Evolutionary conservation across 2,329 filamentous ascomycete genomes (phyloP).

Genomic region (Tolypocladium endophyticum): DNA sequence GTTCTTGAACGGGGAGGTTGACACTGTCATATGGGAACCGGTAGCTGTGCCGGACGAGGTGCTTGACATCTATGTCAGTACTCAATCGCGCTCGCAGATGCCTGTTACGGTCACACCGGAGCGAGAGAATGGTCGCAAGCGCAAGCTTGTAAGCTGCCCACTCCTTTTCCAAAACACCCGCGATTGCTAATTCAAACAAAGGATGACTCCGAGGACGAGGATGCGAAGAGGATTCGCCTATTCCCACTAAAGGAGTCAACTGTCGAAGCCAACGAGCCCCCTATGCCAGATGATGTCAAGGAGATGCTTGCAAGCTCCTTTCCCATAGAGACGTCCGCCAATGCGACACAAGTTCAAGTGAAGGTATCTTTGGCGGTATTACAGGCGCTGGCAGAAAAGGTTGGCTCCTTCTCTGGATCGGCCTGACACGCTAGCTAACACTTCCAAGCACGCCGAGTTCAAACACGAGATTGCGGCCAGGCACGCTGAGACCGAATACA

Average conservation of each 20-base stretch:
- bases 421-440: slow-evolving; percentile 7
- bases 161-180: not conserved
- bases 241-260: slow-evolving; percentile 10
- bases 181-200: slow-evolving; percentile 8
- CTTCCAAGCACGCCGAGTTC: slow-evolving; percentile 17
- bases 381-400: slow-evolving; percentile 27
- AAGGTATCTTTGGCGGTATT: slow-evolving; percentile 22
- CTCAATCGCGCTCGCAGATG: slow-evolving; percentile 23
- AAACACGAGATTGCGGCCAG: slow-evolving; percentile 16
- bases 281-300: slow-evolving; percentile 20
- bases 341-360: slow-evolving; percentile 11
- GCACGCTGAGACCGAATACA: slow-evolving; percentile 25
- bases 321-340: slow-evolving; percentile 4
- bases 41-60: slow-evolving; percentile 35
- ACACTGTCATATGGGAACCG: slow-evolving; percentile 34
- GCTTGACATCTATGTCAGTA: slow-evolving; percentile 34
- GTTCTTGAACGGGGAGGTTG: slow-evolving; percentile 27
- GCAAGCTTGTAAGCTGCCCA: slow-evolving; percentile 32
- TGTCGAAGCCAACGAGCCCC: slow-evolving; percentile 15
- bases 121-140: slow-evolving; percentile 29
- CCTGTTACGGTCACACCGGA: slow-evolving; percentile 7
- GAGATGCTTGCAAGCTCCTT: slow-evolving; percentile 15
- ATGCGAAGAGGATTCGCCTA: slow-evolving; percentile 17
- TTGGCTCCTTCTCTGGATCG: slow-evolving; percentile 9
- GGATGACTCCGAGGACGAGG: slow-evolving; percentile 21